These are phyloP conservation scores for Samsoniella hepiali DNA, from an alignment of 2,329 filamentous ascomycete genomes.

Conservation along the genomic window DNA sequence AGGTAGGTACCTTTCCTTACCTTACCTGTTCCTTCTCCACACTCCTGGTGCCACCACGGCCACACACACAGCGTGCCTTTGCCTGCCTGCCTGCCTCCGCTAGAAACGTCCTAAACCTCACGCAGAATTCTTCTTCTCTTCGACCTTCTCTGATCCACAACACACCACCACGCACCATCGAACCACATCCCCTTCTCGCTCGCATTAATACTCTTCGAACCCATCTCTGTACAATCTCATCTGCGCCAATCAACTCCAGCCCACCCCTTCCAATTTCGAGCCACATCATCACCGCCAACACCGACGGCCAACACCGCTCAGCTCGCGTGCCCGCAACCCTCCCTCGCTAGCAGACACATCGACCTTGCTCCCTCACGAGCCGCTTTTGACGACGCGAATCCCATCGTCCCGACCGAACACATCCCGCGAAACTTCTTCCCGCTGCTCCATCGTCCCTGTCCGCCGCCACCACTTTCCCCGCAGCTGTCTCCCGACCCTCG, in stretches of 20 bases:
- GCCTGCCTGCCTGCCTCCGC: neutral
- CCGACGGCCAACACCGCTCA: slow-evolving; percentile 4
- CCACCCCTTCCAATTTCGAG: neutral
- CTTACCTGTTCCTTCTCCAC: slow-evolving; percentile 7
- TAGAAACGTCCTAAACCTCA: slow-evolving; percentile 11
- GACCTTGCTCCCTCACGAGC: slow-evolving; percentile 5
- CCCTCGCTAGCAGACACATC: slow-evolving; percentile 5
- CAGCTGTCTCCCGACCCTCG: slow-evolving; percentile 10
- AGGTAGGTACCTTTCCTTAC: neutral
- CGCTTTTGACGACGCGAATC: slow-evolving; percentile 1
- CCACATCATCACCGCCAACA: neutral
- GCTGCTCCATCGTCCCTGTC: neutral
- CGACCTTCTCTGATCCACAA: slow-evolving; percentile 18
- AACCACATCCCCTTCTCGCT: neutral
- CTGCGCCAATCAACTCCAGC: neutral
- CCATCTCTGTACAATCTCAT: slow-evolving; percentile 5
- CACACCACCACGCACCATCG: slow-evolving; percentile 15
- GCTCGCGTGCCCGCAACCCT: slow-evolving; percentile 15
- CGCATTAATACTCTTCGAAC: neutral
- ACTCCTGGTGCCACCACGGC: neutral
- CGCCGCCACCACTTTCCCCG: slow-evolving; percentile 1
- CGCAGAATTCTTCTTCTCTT: slow-evolving; percentile 17
- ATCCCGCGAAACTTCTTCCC: neutral
- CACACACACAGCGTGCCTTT: slow-evolving; percentile 1
- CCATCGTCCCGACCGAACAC: neutral